These are phyloP conservation scores for Sporothrix mexicana DNA, from an alignment of 2,329 filamentous ascomycete species.

Conservation along the genomic window DNA sequence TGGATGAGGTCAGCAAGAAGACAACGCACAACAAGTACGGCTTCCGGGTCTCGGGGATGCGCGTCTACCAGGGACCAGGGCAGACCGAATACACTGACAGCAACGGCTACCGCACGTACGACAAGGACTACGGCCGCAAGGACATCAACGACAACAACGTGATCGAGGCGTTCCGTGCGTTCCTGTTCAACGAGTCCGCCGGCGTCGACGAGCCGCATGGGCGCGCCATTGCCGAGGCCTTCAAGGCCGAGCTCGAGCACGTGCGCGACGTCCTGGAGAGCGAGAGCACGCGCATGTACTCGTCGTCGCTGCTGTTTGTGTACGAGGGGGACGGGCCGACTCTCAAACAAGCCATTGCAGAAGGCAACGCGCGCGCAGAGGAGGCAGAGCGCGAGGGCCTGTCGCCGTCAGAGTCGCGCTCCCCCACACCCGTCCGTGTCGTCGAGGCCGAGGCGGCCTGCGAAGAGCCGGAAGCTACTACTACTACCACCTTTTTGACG, in stretches of 20 bases:
- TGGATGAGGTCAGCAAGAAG: slow-evolving; percentile 62
- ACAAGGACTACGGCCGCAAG: slow-evolving; percentile 66
- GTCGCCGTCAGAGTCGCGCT: neutral
- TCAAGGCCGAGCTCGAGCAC: slow-evolving; percentile 58
- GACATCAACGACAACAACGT: slow-evolving; percentile 61
- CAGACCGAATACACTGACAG: slow-evolving; percentile 47
- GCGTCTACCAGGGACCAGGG: slow-evolving; percentile 61
- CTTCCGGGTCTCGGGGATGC: slow-evolving; percentile 70
- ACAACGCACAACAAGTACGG: slow-evolving; percentile 67
- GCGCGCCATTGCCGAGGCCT: slow-evolving; percentile 60
- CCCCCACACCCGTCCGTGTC: slow-evolving; percentile 3
- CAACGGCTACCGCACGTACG: slow-evolving; percentile 63
- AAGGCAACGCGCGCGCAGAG: slow-evolving; percentile 54
- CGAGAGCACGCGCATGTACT: slow-evolving; percentile 69
- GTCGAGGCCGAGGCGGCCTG: slow-evolving; percentile 24
- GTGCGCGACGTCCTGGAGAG: slow-evolving; percentile 60
- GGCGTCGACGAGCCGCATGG: slow-evolving; percentile 65
- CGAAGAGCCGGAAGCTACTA: neutral
- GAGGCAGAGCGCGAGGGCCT: neutral
- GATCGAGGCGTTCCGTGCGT: slow-evolving; percentile 59
- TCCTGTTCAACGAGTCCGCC: slow-evolving; percentile 63
- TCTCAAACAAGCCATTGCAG: slow-evolving; percentile 58
- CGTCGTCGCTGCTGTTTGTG: slow-evolving; percentile 65
- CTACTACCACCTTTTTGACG: neutral
- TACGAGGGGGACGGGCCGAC: slow-evolving; percentile 67